Conservation (phyloP, 371 early-diverging fungal genomes). For the Rhizopus arrhizus region DNA sequence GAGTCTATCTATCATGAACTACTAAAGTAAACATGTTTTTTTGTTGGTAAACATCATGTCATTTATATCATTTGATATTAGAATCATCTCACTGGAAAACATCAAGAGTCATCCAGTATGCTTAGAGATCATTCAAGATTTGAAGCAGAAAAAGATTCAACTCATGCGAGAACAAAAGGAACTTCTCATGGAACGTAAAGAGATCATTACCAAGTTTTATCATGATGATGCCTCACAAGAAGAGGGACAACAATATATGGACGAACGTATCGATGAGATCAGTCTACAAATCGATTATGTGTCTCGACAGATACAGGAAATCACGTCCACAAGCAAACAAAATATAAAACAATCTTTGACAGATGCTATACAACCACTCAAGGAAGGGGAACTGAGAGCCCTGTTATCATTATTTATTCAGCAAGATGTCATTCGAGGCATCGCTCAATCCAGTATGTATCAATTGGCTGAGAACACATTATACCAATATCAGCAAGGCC, state of each 20-base stretch:
- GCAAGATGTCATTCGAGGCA: slow-evolving; percentile 10
- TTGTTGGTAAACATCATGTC: not conserved
- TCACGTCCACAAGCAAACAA: slow-evolving; percentile 5
- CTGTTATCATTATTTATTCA: slow-evolving; percentile 22
- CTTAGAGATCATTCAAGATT: slow-evolving; percentile 15
- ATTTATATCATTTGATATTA: not conserved
- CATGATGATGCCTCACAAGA: slow-evolving; percentile 42
- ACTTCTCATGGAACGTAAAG: slow-evolving; percentile 64
- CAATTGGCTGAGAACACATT: slow-evolving; percentile 2
- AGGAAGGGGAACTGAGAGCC: slow-evolving; percentile 17
- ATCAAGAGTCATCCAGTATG: slow-evolving; percentile 17
- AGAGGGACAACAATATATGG: slow-evolving; percentile 66
- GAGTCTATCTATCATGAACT: not conserved
- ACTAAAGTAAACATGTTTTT: not conserved
- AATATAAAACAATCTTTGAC: slow-evolving; percentile 13
- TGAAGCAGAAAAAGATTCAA: slow-evolving; percentile 31
- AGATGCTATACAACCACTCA: slow-evolving; percentile 13
- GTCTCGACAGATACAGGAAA: slow-evolving; percentile 20
- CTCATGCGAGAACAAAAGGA: slow-evolving; percentile 68
- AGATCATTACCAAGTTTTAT: slow-evolving; percentile 36
- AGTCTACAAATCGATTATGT: slow-evolving; percentile 34
- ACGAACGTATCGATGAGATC: slow-evolving; percentile 70
- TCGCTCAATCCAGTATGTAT: slow-evolving; percentile 2
- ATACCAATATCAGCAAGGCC: slow-evolving; percentile 15
- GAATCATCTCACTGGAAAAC: slow-evolving; percentile 16